Evolutionary conservation across 2,329 filamentous ascomycete genomes (phyloP).

Genomic region (Colletotrichum euphorbiae): DNA sequence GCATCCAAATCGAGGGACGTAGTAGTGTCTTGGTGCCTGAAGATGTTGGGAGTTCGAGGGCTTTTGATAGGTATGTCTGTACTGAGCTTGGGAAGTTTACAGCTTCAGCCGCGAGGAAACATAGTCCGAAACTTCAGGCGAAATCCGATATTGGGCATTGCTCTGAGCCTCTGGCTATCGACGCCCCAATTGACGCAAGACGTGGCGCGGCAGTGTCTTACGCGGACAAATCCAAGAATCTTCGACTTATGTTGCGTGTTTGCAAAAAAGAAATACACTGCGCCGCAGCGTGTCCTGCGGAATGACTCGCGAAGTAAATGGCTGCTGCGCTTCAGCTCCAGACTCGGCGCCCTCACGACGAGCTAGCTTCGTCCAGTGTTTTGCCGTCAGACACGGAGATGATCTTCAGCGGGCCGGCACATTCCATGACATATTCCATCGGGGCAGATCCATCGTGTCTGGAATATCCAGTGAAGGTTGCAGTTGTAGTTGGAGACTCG

Average conservation of each 20-base stretch:
- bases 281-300: background rate
- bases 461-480: background rate
- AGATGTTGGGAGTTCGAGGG: background rate
- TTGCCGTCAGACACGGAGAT: conserved; percentile 24
- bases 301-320: conserved; percentile 25
- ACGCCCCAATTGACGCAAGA: conserved; percentile 27
- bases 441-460: background rate
- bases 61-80: background rate
- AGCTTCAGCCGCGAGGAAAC: conserved; percentile 1
- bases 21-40: conserved; percentile 30
- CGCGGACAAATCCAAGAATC: conserved; percentile 13
- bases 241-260: conserved; percentile 13
- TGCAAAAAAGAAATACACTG: conserved; percentile 14
- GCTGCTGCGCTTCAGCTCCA: conserved; percentile 3
- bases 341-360: background rate
- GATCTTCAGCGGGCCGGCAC: conserved; percentile 38
- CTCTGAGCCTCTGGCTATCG: conserved; percentile 4
- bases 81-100: background rate
- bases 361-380: conserved; percentile 23
- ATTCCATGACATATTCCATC: conserved; percentile 29
- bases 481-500: background rate
- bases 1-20: conserved; percentile 20
- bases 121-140: background rate
- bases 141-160: conserved; percentile 10
- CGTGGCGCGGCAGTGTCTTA: conserved; percentile 28